These are phyloP conservation scores for Termitomyces heimii DNA, from an alignment of 768 basidiomycete genomes.

Conservation along the genomic window DNA sequence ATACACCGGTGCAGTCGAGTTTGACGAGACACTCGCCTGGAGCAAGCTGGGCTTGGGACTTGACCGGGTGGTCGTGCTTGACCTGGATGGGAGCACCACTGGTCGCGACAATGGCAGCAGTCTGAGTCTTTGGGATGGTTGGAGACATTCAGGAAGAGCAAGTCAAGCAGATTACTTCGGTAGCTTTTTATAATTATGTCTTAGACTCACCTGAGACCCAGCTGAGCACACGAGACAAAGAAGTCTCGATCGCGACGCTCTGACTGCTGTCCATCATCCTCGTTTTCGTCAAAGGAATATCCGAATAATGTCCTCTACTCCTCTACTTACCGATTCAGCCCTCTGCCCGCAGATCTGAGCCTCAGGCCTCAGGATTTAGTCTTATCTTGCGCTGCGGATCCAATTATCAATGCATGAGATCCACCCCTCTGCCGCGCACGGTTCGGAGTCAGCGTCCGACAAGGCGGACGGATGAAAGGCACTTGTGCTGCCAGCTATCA, in stretches of 20 bases:
- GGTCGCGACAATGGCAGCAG: constrained; percentile 34
- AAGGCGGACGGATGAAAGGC: neutral
- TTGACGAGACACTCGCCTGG: constrained; percentile 75
- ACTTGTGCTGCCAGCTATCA: neutral
- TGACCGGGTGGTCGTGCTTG: constrained; percentile 49
- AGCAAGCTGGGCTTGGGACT: constrained; percentile 43
- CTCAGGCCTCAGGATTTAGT: neutral
- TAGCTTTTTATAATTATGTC: neutral
- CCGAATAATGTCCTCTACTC: neutral
- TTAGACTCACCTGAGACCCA: neutral
- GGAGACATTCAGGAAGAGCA: neutral
- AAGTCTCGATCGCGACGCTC: neutral
- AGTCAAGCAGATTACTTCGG: neutral
- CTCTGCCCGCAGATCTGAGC: neutral
- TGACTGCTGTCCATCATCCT: neutral
- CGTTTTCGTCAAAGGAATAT: neutral
- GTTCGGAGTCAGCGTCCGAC: neutral
- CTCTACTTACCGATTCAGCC: neutral
- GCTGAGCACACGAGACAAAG: neutral
- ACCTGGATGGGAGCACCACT: constrained; percentile 29
- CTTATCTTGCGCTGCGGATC: no score
- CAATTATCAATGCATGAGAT: neutral
- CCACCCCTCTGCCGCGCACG: no score
- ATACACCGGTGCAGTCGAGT: constrained; percentile 75
- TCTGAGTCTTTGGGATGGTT: constrained; percentile 33